Percentiles rank a stretch among this genome's conserved stretches.
Evolutionary conservation across 2,329 filamentous ascomycete species (phyloP).

Genomic region (Stemphylium beticola): DNA sequence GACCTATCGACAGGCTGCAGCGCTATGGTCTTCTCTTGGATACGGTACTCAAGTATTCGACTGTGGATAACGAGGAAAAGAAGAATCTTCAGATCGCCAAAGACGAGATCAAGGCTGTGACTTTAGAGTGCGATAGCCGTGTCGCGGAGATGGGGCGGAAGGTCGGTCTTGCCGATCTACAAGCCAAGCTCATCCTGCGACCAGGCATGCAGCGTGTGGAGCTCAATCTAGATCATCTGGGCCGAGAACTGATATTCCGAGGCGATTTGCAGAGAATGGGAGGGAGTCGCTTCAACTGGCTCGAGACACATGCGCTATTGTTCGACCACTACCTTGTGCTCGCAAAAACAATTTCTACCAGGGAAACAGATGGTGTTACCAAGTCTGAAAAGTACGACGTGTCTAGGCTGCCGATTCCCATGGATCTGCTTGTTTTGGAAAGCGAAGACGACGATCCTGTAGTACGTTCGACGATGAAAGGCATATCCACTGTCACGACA

Average conservation of each 20-base stretch:
- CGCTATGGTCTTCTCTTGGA: constrained; percentile 83
- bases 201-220: constrained; percentile 84
- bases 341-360: constrained; percentile 74
- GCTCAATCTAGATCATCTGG: constrained; percentile 92
- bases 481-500: constrained; percentile 66
- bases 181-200: constrained; percentile 80
- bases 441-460: constrained; percentile 92
- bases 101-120: constrained; percentile 88
- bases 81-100: constrained; percentile 81
- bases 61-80: constrained; percentile 87
- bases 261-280: constrained; percentile 90
- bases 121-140: constrained; percentile 86
- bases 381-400: constrained; percentile 89
- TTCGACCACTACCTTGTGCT: constrained; percentile 97
- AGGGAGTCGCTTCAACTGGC: constrained; percentile 86
- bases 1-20: constrained; percentile 90
- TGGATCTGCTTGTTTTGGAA: constrained; percentile 92
- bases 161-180: constrained; percentile 84
- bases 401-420: constrained; percentile 92
- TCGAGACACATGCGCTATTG: constrained; percentile 90
- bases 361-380: constrained; percentile 72
- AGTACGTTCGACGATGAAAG: constrained; percentile 76
- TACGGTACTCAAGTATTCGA: constrained; percentile 84
- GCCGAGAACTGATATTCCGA: constrained; percentile 84
- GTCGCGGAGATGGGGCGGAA: constrained; percentile 93